These are phyloP conservation scores for Blepharisma stoltei DNA, from an alignment of 73 alveolate genomes.

Conservation along the genomic window DNA sequence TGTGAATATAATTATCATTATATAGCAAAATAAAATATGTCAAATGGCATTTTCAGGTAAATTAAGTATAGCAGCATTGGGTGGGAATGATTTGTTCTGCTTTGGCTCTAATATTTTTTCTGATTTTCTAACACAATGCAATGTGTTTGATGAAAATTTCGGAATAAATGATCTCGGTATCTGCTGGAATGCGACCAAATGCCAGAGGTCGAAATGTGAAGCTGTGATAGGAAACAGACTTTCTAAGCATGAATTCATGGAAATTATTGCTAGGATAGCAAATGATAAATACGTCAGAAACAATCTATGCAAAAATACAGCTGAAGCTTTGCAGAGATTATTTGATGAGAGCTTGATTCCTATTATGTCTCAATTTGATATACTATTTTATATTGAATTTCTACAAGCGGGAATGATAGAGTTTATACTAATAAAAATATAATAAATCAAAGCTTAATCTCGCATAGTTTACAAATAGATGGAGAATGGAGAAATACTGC, in stretches of 20 bases:
- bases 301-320: conserved; percentile 27
- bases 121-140: conserved; percentile 5
- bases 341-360: background rate
- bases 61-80: conserved; percentile 20
- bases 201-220: too few relatives aligned
- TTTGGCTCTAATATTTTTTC: conserved; percentile 26
- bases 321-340: conserved; percentile 3
- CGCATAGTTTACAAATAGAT: too few relatives aligned
- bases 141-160: conserved; percentile 28
- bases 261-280: conserved; percentile 52
- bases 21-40: too few relatives aligned
- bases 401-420: too few relatives aligned
- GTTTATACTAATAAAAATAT: too few relatives aligned
- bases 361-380: background rate
- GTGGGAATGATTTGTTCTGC: conserved; percentile 6
- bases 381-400: too few relatives aligned
- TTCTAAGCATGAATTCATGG: conserved; percentile 46
- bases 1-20: too few relatives aligned
- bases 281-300: conserved; percentile 47
- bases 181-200: background rate
- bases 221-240: conserved; percentile 43
- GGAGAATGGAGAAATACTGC: conserved; percentile 11
- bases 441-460: too few relatives aligned
- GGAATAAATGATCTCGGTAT: conserved; percentile 46
- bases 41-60: too few relatives aligned